phyloP scores from a whole-genome alignment of 2,329 filamentous ascomycete species.

The Alternaria dauci region DNA sequence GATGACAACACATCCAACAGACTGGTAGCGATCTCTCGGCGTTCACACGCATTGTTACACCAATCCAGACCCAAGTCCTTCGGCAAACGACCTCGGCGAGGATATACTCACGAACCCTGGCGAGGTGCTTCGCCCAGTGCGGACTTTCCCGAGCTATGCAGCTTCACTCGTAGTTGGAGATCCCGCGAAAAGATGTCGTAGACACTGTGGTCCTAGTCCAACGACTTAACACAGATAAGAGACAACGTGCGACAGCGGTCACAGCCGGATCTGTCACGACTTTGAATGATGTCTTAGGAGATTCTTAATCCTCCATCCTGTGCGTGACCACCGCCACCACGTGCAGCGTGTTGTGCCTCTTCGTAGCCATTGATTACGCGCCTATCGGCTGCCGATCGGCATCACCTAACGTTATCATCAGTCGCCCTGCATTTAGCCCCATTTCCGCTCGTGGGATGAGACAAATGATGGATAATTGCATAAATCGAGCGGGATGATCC shows the following conservation, averaged over 20 bases:
- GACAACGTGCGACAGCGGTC: not conserved
- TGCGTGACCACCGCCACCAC: conserved; percentile 5
- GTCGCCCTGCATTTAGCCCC: conserved; percentile 19
- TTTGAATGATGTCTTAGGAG: not conserved
- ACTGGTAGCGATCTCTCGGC: conserved; percentile 15
- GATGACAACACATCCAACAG: conserved; percentile 7
- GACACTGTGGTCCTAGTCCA: not conserved
- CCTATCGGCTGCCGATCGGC: conserved; percentile 13
- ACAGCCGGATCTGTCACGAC: not conserved
- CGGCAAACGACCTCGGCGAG: not conserved
- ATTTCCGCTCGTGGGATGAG: conserved; percentile 1
- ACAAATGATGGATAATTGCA: conserved; percentile 16
- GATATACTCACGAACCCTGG: not conserved
- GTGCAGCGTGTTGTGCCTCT: conserved; percentile 1
- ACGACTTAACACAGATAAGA: not conserved
- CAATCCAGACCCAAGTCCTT: not conserved
- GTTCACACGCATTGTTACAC: conserved; percentile 5
- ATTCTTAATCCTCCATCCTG: not conserved
- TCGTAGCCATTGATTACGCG: conserved; percentile 23
- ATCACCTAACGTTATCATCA: conserved; percentile 5
- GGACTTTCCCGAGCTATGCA: not conserved
- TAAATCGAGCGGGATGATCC: conserved; percentile 4
- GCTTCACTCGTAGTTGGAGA: not conserved
- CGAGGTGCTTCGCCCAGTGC: not conserved
- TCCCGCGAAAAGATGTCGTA: not conserved